Conservation (phyloP, 148 eudicot species). For the Linanthus parryae region DNA sequence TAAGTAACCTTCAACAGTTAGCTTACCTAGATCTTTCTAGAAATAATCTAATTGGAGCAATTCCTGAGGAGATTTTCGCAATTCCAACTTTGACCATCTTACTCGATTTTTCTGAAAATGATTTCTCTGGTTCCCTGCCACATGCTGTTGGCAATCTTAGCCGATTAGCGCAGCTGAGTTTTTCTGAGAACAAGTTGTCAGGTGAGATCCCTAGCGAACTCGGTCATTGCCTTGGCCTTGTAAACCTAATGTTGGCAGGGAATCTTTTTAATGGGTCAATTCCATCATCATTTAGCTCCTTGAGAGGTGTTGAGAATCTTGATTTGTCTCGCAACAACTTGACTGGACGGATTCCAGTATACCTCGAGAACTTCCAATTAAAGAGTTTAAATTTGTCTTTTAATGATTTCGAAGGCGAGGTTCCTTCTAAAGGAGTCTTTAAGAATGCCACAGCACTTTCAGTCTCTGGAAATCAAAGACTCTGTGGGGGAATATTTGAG, state of each 20-base stretch:
- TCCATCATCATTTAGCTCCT: background rate
- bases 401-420: conserved; percentile 39
- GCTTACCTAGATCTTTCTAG: conserved; percentile 24
- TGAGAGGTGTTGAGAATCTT: background rate
- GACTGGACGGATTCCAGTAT: conserved; percentile 1
- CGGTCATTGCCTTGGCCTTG: background rate
- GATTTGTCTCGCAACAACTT: conserved; percentile 7
- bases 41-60: conserved; percentile 2
- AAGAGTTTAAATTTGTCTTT: conserved; percentile 30
- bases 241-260: background rate
- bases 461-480: conserved; percentile 38
- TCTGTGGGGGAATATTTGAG: conserved; percentile 18
- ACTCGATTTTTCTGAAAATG: background rate
- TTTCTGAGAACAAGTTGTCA: background rate
- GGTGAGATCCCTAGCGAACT: background rate
- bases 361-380: background rate
- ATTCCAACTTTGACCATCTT: background rate
- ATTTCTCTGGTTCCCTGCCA: background rate
- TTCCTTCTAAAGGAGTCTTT: conserved; percentile 40
- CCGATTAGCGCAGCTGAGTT: background rate
- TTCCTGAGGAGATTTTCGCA: background rate
- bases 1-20: conserved; percentile 18
- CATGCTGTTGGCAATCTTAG: background rate
- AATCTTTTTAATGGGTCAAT: background rate
- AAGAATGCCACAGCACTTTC: conserved; percentile 19